Evolutionary conservation across 176 grass and related monocot species (phyloP), one percentile per base, ranked within the genome.

Genomic region (Oryza glumipatula): DNA sequence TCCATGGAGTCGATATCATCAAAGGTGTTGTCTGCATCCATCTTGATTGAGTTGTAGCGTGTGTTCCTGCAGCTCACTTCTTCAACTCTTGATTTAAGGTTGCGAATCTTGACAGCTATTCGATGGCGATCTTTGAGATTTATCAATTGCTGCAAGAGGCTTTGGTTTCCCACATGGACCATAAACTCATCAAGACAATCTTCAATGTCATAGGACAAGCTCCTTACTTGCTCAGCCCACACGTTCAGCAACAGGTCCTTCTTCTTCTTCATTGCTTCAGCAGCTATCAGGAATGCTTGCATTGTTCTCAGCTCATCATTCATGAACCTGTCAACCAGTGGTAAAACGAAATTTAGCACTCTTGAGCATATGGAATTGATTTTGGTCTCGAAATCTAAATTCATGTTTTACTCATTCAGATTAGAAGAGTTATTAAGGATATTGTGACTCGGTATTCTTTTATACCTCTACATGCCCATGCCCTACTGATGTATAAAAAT

Each of bases 11-110:
- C 84, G 3, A 36, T 68, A 8, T 74, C 54, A 54, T 79, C 49
- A 1, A 52, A 52, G 49, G 49, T 17, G 14, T 4, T 52, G 49
- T 17, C 6, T 49, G 39, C 66, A 4, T 52, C 49, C 43, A 7
- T 46, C 21, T 86, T 52, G 49, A 90, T 83, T 1, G 76, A 12
- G 56, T 58, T 77, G 66, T 86, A 90, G 4, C 77, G 61, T 36
- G 39, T 58, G 45, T 83, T 79, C 41, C 72, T 90, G 3, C 35
- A 15, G 32, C 84, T 86, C 28, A 86, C 78, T 56, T 89, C 82
- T 13, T 89, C 74, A 56, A 85, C 43, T 60, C 83, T 85, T 68
- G 24, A 26, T 14, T 73, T 85, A 3, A 89, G 76, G 2, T 75
- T 16, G 0, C 58, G 73, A 6, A 89, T 85, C 35, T 89, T 67